phyloP scores from a whole-genome alignment of 352 stramenopile species.

The Phytophthora nicotianae region DNA sequence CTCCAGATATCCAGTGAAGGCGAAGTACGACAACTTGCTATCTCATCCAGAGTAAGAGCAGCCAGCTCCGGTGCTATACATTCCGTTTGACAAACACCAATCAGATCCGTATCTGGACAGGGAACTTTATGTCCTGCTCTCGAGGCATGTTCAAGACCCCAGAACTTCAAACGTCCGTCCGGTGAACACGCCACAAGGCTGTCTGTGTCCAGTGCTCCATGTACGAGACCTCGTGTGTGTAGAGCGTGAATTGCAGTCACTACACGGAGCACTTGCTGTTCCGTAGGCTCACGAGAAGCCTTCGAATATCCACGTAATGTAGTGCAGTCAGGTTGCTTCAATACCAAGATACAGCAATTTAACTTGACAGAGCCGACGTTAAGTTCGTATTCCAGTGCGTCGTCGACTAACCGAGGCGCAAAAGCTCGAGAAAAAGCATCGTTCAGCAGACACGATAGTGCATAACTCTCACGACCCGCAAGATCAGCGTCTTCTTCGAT shows the following conservation, averaged over 20 bases:
- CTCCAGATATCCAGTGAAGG: slow-evolving; percentile 63
- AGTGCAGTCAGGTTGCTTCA: slow-evolving; percentile 45
- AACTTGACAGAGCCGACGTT: slow-evolving; percentile 22
- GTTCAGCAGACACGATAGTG: slow-evolving; percentile 49
- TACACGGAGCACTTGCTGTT: slow-evolving; percentile 45
- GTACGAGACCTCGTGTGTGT: slow-evolving; percentile 54
- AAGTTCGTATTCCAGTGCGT: slow-evolving; percentile 43
- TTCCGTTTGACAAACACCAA: slow-evolving; percentile 33
- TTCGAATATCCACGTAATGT: slow-evolving; percentile 34
- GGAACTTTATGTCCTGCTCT: slow-evolving; percentile 25
- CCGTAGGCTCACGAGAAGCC: slow-evolving; percentile 38
- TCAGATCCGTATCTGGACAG: slow-evolving; percentile 12
- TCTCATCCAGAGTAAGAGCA: slow-evolving; percentile 34
- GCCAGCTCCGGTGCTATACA: slow-evolving; percentile 59
- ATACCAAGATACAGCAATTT: slow-evolving; percentile 55
- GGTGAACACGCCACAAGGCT: slow-evolving; percentile 43
- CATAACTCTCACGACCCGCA: slow-evolving; percentile 57
- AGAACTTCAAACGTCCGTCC: slow-evolving; percentile 53
- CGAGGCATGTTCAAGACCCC: slow-evolving; percentile 53
- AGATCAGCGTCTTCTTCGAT: slow-evolving; percentile 59
- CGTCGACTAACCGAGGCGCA: slow-evolving; percentile 42
- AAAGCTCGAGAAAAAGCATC: slow-evolving; percentile 31
- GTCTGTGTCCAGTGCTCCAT: slow-evolving; percentile 54
- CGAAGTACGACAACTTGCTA: slow-evolving; percentile 28
- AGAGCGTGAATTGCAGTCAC: slow-evolving; percentile 49